Evolutionary conservation across 257 asterid genomes (phyloP).

Genomic region (Nicotiana obtusifolia): DNA sequence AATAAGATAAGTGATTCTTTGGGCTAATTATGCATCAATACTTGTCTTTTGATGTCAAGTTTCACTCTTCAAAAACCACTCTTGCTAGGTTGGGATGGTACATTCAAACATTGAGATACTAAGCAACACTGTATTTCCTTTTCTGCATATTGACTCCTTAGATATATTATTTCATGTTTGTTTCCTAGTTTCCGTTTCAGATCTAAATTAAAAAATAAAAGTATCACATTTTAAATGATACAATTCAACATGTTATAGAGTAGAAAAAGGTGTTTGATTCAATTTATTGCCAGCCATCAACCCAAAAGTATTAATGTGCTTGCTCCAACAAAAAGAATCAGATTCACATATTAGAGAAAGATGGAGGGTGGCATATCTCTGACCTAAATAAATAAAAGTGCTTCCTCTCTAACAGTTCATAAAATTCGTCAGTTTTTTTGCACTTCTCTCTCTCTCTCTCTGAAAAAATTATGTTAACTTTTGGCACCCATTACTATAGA

Average conservation of each 20-base stretch:
- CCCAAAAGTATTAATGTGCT: background rate
- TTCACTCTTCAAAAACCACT: background rate
- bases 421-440: background rate
- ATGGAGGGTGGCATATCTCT: background rate
- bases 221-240: background rate
- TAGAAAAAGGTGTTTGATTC: background rate
- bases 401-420: background rate
- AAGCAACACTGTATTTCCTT: background rate
- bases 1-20: background rate
- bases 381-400: background rate
- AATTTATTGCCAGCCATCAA: background rate
- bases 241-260: background rate
- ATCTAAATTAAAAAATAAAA: background rate
- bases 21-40: background rate
- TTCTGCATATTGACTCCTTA: background rate
- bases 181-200: background rate
- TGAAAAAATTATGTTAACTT: background rate
- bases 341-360: background rate
- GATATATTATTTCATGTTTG: background rate
- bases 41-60: background rate
- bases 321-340: background rate
- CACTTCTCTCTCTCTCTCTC: background rate
- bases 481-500: slow-evolving; percentile 32
- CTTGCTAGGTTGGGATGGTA: background rate
- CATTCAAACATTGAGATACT: background rate